Evolutionary conservation across 352 stramenopile species (phyloP).

Genomic region (Pythium aphanidermatum): DNA sequence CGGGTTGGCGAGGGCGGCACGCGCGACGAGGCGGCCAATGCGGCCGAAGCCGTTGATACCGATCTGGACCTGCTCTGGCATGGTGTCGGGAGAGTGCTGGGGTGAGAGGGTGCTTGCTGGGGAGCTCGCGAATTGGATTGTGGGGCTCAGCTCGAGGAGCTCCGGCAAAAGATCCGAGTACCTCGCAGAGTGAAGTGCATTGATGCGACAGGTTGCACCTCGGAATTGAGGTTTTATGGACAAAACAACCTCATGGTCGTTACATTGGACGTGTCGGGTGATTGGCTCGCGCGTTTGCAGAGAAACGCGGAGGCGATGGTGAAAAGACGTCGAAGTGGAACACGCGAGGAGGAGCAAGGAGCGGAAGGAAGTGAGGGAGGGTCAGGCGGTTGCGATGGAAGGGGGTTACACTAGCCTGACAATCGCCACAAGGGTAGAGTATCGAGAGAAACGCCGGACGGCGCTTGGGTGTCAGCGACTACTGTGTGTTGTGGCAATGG

Average conservation of each 20-base stretch:
- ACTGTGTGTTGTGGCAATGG: too few species aligned
- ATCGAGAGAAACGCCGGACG: too few species aligned
- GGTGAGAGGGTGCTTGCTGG: constrained; percentile 6
- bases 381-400: too few species aligned
- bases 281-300: constrained; percentile 9
- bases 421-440: too few species aligned
- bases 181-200: constrained; percentile 12
- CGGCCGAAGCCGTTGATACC: constrained; percentile 54
- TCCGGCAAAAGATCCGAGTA: constrained; percentile 4
- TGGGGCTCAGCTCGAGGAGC: constrained; percentile 11
- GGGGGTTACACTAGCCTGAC: too few species aligned
- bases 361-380: background rate
- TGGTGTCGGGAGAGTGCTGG: constrained; percentile 7
- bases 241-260: constrained; percentile 4
- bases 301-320: constrained; percentile 7
- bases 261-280: constrained; percentile 4
- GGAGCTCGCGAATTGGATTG: constrained; percentile 29
- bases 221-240: constrained; percentile 10
- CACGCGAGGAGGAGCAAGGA: constrained; percentile 3
- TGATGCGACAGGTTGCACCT: constrained; percentile 6
- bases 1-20: constrained; percentile 42
- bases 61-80: constrained; percentile 36
- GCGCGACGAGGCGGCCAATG: constrained; percentile 44
- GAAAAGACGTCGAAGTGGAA: background rate
- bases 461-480: too few species aligned